These are phyloP conservation scores for Platanthera zijinensis DNA, from an alignment of 106 monocot species.

Conservation along the genomic window DNA sequence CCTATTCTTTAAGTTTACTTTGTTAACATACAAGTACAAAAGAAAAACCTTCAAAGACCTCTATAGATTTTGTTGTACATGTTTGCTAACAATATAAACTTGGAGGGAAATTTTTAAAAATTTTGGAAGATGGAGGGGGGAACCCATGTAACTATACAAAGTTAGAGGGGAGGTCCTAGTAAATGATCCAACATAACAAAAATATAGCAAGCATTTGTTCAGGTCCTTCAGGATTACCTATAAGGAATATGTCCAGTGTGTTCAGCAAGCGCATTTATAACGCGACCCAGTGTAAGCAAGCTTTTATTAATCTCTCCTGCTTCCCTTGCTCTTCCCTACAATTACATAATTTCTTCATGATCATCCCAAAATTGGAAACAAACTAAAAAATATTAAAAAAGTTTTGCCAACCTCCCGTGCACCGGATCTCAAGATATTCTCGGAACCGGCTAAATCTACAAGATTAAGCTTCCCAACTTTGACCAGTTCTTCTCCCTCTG, in stretches of 20 bases:
- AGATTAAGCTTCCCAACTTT: constrained; percentile 98
- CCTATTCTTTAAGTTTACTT: too few species aligned
- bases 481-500: constrained; percentile 94
- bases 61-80: too few species aligned
- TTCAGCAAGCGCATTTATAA: constrained; percentile 95
- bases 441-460: constrained; percentile 96
- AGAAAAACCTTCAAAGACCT: too few species aligned
- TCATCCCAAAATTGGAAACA: neutral
- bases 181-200: too few species aligned
- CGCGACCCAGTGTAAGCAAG: constrained; percentile 94
- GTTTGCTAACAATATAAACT: too few species aligned
- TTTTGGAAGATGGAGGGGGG: too few species aligned
- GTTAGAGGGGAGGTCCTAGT: too few species aligned
- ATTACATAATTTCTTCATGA: constrained; percentile 4
- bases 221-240: constrained; percentile 35
- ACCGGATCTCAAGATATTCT: constrained; percentile 92
- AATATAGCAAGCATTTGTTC: neutral
- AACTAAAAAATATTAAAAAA: neutral
- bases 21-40: too few species aligned
- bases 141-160: too few species aligned
- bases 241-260: constrained; percentile 93
- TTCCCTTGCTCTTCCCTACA: constrained; percentile 96
- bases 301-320: constrained; percentile 99
- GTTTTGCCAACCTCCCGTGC: constrained; percentile 75
- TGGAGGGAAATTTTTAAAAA: too few species aligned